Base-by-base conservation (phyloP, 352 stramenopile genomes). In the Nannochloropsis limnetica region DNA sequence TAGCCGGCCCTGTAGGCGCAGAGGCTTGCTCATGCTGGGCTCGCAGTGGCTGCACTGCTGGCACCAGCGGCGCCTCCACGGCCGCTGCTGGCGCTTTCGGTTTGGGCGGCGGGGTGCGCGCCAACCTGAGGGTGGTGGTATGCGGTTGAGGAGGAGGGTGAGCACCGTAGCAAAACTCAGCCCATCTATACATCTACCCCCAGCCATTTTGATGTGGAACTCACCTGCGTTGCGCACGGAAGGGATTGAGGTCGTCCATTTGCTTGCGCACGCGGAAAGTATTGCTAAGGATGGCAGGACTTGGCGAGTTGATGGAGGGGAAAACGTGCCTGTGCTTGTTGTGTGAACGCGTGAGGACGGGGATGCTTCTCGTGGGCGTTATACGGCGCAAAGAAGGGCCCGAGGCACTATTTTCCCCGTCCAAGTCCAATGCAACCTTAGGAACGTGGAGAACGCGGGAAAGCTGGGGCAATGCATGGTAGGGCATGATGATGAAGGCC, bases 221-320 rank as follows among this genome's bases (percentile, higher is more conserved):
- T 25, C 11, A 74, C 61, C 61, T 74, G 61, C 61, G 61, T 74
- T 74, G 61, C 5, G 61, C 61, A 9, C 25, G n/a, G 0, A 74
- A 74, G 61, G 61, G 61, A 27, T 74, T 74, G 61, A 74, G n/a
- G 61, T 74, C 61, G 61, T 74, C 61, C 61, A 74, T 74, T 8
- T 49, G 37, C 37, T 49, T 49, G 37, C 1, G 1, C 17, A 14
- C 37, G 37, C 37, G 17, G 4, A 14, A 49, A 49, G 37, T 49
- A 49, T 1, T 9, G 37, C 8, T 49, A 49, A 49, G 1, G 37
- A 49, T 49, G 37, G 37, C 37, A 15, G 8, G 37, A 1, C 8
- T 14, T 1, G 1, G 37, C 4, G 37, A 49, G 17, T 6, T 14
- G 17, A 14, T 49, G 37, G 17, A 49, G 37, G 37, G 37, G 37